phyloP scores from a whole-genome alignment of 768 basidiomycete species.

The Neoboletus brunneissimus region DNA sequence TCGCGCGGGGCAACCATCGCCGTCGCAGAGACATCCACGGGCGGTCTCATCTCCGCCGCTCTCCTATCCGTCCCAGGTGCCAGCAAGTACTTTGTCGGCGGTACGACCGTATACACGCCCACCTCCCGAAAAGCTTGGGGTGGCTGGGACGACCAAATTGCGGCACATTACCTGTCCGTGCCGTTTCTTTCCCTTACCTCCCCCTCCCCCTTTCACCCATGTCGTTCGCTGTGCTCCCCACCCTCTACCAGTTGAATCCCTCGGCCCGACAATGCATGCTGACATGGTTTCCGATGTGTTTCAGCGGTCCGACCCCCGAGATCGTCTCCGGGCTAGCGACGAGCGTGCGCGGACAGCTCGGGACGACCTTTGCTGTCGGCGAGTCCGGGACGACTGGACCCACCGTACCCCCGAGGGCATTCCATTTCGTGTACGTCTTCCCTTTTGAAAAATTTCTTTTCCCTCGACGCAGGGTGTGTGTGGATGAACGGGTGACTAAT shows the following conservation, averaged over 20 bases:
- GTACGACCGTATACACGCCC: not conserved
- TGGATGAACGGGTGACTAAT: no score
- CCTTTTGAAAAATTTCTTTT: no score
- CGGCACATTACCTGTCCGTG: not conserved
- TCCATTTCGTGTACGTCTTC: not conserved
- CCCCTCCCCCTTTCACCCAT: no score
- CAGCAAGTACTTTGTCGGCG: not conserved
- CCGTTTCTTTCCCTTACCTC: no score
- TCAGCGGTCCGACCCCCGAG: not conserved
- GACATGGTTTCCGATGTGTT: not conserved
- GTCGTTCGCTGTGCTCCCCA: no score
- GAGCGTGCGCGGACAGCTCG: not conserved
- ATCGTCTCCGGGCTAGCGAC: not conserved
- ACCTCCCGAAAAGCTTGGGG: not conserved
- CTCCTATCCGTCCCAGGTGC: not conserved
- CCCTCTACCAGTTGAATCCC: not conserved
- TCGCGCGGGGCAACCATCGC: not conserved
- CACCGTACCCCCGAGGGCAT: not conserved
- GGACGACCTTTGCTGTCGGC: not conserved
- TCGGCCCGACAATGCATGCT: not conserved
- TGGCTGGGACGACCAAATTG: not conserved
- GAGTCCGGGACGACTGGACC: not conserved
- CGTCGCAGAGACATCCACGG: not conserved
- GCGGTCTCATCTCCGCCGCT: not conserved
- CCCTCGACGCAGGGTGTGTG: no score